A percentile compares a stretch with the other conserved stretches of the same genome.
These are phyloP conservation scores for Annona cherimola DNA, from an alignment of 164 flowering plant genomes.

Conservation along the genomic window DNA sequence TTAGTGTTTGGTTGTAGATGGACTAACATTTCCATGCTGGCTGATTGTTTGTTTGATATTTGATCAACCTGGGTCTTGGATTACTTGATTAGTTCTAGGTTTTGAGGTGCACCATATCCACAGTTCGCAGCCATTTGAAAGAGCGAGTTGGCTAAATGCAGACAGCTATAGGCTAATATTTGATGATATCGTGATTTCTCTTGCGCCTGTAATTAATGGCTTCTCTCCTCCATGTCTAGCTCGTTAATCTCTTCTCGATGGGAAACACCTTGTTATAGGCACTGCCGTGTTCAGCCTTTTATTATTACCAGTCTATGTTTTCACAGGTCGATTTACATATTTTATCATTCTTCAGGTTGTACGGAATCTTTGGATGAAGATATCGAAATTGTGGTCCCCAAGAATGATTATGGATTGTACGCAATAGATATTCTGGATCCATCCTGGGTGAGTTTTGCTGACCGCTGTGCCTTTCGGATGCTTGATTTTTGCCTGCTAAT, in stretches of 20 bases:
- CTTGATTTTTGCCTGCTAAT: neutral
- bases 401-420: constrained; percentile 81
- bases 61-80: neutral
- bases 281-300: no score
- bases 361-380: constrained; percentile 59
- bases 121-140: neutral
- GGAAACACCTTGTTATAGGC: no score
- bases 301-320: neutral
- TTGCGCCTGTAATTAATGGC: no score
- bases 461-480: neutral
- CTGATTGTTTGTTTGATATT: neutral
- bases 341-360: constrained; percentile 50
- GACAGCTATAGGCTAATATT: no score
- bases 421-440: constrained; percentile 96
- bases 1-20: neutral
- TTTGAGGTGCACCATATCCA: neutral
- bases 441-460: constrained; percentile 41
- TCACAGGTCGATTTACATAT: neutral
- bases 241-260: no score
- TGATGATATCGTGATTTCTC: no score
- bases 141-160: no score
- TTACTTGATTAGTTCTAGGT: neutral
- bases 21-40: neutral
- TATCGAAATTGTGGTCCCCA: constrained; percentile 65
- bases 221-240: no score